Evolutionary conservation across 768 basidiomycete species (phyloP).

Genomic region (Jaapia argillacea): DNA sequence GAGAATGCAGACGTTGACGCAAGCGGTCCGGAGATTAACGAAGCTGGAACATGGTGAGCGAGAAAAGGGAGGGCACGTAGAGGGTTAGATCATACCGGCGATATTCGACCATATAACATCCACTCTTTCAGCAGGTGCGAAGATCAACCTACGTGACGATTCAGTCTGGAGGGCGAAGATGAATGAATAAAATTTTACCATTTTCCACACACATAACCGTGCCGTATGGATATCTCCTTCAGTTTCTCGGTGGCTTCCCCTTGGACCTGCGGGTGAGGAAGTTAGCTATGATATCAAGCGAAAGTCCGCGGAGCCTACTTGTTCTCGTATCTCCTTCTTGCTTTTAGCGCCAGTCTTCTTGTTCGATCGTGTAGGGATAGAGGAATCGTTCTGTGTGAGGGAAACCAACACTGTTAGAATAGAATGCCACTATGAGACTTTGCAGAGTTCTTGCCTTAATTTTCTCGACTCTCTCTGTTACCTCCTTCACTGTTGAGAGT

Average conservation of each 20-base stretch:
- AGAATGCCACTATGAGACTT: not conserved
- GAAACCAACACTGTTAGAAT: not conserved
- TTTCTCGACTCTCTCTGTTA: conserved; percentile 44
- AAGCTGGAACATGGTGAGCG: conserved; percentile 28
- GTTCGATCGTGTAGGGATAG: conserved; percentile 56
- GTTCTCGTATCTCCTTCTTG: conserved; percentile 67
- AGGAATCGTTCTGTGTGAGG: conserved; percentile 40
- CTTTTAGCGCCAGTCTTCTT: conserved; percentile 67
- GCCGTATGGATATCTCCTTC: conserved; percentile 44
- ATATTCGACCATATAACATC: conserved; percentile 54
- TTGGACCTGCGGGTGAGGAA: conserved; percentile 36
- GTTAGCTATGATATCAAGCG: not conserved
- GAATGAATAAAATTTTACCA: conserved; percentile 31
- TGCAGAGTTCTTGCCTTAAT: conserved; percentile 39
- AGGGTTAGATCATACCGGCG: conserved; percentile 25
- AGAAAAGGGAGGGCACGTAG: not conserved
- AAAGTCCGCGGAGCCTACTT: conserved; percentile 28
- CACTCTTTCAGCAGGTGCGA: conserved; percentile 49
- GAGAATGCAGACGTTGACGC: conserved; percentile 42
- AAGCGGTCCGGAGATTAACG: conserved; percentile 54
- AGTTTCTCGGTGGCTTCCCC: conserved; percentile 45
- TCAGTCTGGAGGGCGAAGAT: conserved; percentile 1
- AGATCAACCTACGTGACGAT: conserved; percentile 46
- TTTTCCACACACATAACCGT: conserved; percentile 53
- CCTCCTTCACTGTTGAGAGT: conserved; percentile 37